Percentiles rank a stretch among this genome's conserved stretches.
phyloP scores from a whole-genome alignment of 176 grass and related monocot species.

The Musa acuminata region DNA sequence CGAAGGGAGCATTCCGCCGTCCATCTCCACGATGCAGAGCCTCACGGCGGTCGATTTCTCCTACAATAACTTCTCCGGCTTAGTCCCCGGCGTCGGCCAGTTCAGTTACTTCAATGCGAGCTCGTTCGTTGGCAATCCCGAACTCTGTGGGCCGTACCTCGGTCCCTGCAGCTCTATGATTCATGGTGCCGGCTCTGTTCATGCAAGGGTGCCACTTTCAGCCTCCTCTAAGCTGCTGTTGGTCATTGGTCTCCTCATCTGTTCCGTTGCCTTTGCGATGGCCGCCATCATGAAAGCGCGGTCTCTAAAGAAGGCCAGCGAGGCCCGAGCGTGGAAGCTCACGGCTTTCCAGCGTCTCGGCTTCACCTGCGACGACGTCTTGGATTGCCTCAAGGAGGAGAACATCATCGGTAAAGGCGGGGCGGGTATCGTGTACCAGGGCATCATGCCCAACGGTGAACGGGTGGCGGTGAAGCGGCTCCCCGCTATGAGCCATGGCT shows the following conservation, averaged over 20 bases:
- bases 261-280: conserved; percentile 61
- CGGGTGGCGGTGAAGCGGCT: conserved; percentile 83
- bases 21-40: conserved; percentile 16
- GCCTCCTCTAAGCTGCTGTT: conserved; percentile 73
- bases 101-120: conserved; percentile 94
- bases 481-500: conserved; percentile 53
- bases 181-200: neutral
- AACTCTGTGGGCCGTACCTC: conserved; percentile 62
- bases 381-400: conserved; percentile 77
- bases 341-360: conserved; percentile 75
- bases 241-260: conserved; percentile 55
- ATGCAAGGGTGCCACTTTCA: conserved; percentile 36
- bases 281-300: conserved; percentile 67
- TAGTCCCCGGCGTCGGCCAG: conserved; percentile 61
- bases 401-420: conserved; percentile 93
- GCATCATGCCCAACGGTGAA: conserved; percentile 72
- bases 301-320: conserved; percentile 58
- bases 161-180: conserved; percentile 33
- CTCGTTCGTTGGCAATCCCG: conserved; percentile 61
- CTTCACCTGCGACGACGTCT: conserved; percentile 67
- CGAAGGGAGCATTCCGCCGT: conserved; percentile 19
- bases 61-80: conserved; percentile 50
- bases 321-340: conserved; percentile 68
- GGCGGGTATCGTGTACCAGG: conserved; percentile 89
- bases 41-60: conserved; percentile 37